Evolutionary conservation across 1,284 basidiomycete genomes (phyloP).

Genomic region (Marasmius fiardii): DNA sequence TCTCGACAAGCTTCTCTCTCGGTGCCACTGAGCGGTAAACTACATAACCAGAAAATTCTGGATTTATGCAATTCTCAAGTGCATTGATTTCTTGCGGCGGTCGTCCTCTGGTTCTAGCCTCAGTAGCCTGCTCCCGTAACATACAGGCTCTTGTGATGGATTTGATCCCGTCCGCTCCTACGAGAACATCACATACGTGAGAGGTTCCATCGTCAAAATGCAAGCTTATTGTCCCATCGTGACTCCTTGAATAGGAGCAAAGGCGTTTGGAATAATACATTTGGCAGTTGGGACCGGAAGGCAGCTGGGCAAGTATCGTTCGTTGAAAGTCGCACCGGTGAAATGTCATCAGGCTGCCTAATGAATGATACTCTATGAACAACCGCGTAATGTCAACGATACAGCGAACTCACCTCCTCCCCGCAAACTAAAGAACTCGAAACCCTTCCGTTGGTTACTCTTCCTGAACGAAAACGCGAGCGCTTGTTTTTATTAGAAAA

Average conservation of each 20-base stretch:
- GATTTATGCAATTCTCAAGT: conserved; percentile 6
- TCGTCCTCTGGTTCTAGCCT: conserved; percentile 1
- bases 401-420: conserved; percentile 15
- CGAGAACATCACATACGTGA: conserved; percentile 23
- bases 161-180: conserved; percentile 26
- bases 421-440: conserved; percentile 17
- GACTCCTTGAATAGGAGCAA: conserved; percentile 14
- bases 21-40: conserved; percentile 15
- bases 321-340: conserved; percentile 24
- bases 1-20: conserved; percentile 7
- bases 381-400: background rate
- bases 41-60: conserved; percentile 13
- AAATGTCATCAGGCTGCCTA: conserved; percentile 21
- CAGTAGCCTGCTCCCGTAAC: conserved; percentile 3
- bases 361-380: background rate
- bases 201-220: conserved; percentile 20
- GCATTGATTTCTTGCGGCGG: background rate
- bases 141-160: conserved; percentile 15
- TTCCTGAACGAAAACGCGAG: conserved; percentile 22
- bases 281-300: conserved; percentile 8
- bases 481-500: conserved; percentile 7
- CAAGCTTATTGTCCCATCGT: conserved; percentile 8
- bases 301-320: conserved; percentile 18
- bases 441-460: conserved; percentile 21
- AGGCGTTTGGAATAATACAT: conserved; percentile 22